Evolutionary conservation across 2,329 filamentous ascomycete species (phyloP).

Genomic region (Aspergillus fructus): DNA sequence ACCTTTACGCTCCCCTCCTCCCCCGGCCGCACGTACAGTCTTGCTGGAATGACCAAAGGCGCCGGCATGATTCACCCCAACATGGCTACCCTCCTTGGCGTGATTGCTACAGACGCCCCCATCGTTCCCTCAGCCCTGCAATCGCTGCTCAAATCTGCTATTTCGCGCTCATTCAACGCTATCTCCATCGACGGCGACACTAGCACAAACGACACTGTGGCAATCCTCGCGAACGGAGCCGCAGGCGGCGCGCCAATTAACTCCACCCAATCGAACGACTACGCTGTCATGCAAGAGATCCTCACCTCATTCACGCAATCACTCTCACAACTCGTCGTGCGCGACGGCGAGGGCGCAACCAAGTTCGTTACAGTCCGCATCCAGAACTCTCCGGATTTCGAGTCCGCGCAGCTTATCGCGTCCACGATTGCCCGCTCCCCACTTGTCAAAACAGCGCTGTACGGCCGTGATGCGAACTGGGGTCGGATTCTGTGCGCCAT

Average conservation of each 20-base stretch:
- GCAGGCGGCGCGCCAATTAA: constrained; percentile 69
- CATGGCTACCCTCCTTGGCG: constrained; percentile 92
- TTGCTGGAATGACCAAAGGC: constrained; percentile 95
- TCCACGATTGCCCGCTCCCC: constrained; percentile 87
- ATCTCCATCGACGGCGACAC: constrained; percentile 98
- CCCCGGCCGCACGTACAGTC: constrained; percentile 70
- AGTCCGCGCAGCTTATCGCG: constrained; percentile 74
- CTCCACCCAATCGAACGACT: constrained; percentile 58
- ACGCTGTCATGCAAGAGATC: constrained; percentile 66
- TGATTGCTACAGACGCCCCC: constrained; percentile 88
- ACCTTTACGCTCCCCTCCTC: constrained; percentile 83
- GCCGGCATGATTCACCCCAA: constrained; percentile 99
- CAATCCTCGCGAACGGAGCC: constrained; percentile 91
- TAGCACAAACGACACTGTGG: constrained; percentile 94
- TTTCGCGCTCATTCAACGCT: constrained; percentile 87
- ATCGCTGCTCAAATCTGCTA: constrained; percentile 68
- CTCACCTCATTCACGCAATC: constrained; percentile 78
- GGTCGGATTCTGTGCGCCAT: constrained; percentile 93
- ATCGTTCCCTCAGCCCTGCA: constrained; percentile 68
- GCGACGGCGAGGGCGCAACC: constrained; percentile 94
- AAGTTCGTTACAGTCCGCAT: constrained; percentile 96
- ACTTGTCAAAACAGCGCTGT: constrained; percentile 94
- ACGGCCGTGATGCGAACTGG: constrained; percentile 98
- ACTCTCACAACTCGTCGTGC: constrained; percentile 87
- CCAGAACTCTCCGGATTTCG: constrained; percentile 66